Base-by-base conservation (phyloP, 1,284 basidiomycete genomes). In the Pseudozyma tsukubaensis region DNA sequence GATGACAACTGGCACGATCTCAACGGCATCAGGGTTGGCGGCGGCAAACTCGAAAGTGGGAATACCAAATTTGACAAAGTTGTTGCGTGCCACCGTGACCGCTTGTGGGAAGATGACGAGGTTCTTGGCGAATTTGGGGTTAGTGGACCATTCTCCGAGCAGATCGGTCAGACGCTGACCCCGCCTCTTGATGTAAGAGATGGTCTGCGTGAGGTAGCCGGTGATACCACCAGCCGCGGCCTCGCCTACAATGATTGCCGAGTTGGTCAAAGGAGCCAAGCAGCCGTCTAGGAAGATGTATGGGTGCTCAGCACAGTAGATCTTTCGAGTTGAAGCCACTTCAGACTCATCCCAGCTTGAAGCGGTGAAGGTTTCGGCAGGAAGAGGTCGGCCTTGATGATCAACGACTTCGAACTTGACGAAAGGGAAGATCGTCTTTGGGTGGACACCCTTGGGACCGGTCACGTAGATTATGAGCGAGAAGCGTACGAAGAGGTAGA, bases 261-360 rank as follows among this genome's bases (percentile, higher is more conserved):
- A 58, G 45, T 64, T 64, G 50, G 61, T 64, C 24, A 64, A 56
- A 43, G 50, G 9, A 1, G 61, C 40, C 5, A 64, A 45, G 18
- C 61, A 64, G 34, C 55, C 61, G 29, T 64, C 61, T 13, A 64
- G 61, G 43, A 64, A 64, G 40, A 64, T 58, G 45, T 64, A 64
- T 11, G 61, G 61, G n/a, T 64, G 61, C 40, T 64, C 61, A 19
- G 61, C 61, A 34, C 61, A 64, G 61, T 64, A 64, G 44, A 64
- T 64, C 32, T 39, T 43, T 21, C 61, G 61, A 32, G 44, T 43
- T 8, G 50, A 19, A 48, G 61, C 55, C 10, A 19, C 44, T 24
- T 50, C 29, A 13, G 39, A 35, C 50, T 58, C 55, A 18, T 35
- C n/a, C 39, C 43, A 58, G 11, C 21, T 50, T 7, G 50, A 48